These are phyloP conservation scores for Penicillium paxilli DNA, from an alignment of 495 filamentous ascomycete genomes.

Conservation along the genomic window DNA sequence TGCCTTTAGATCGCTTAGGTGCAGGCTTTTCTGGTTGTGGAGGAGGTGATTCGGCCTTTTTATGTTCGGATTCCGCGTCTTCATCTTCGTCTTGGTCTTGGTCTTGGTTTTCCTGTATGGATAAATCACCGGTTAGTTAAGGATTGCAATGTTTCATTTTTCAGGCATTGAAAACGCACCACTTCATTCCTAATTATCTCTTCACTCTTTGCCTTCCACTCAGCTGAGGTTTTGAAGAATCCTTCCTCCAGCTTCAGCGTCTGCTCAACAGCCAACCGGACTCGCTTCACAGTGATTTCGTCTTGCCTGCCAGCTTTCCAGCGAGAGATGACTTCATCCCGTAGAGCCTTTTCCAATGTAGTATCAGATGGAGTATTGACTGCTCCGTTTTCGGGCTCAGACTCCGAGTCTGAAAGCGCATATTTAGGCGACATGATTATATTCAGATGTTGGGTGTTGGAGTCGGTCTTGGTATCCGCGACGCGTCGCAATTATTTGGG, in stretches of 20 bases:
- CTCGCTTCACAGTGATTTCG: conserved; percentile 72
- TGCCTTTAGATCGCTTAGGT: conserved; percentile 29
- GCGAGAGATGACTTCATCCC: conserved; percentile 55
- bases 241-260: conserved; percentile 62
- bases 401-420: conserved; percentile 38
- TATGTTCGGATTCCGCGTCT: conserved; percentile 6
- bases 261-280: conserved; percentile 67
- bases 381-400: conserved; percentile 17
- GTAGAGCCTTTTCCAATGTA: conserved; percentile 54
- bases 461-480: not conserved
- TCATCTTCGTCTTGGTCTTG: conserved; percentile 3
- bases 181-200: conserved; percentile 66
- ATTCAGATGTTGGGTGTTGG: not conserved
- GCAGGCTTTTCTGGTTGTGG: conserved; percentile 20
- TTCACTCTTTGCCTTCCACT: conserved; percentile 84
- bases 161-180: too few species aligned
- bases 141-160: not conserved
- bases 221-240: conserved; percentile 62
- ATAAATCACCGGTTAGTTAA: conserved; percentile 5
- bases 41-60: conserved; percentile 15
- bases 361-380: conserved; percentile 30
- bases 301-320: conserved; percentile 59
- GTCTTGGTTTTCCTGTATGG: conserved; percentile 31
- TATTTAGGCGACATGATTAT: conserved; percentile 35
- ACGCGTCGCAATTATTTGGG: not conserved